phyloP scores from a whole-genome alignment of 139 green algal genomes.

The Cymbomonas tetramitiformis region DNA sequence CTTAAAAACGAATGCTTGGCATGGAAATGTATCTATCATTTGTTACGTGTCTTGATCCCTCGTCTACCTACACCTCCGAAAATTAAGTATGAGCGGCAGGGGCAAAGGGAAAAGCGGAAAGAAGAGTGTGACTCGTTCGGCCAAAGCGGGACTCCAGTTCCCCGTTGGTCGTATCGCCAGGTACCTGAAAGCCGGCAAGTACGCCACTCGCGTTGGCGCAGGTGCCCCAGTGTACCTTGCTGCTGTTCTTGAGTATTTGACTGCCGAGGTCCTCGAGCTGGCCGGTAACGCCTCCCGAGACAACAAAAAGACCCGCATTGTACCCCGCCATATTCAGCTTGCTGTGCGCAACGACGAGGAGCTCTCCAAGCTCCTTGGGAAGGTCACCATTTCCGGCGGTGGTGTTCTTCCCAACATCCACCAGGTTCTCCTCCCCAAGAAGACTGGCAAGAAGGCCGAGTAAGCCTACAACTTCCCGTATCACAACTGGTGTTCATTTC shows the following conservation, averaged over 20 bases:
- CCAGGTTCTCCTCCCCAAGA: constrained; percentile 73
- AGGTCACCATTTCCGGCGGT: constrained; percentile 61
- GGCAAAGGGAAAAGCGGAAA: constrained; percentile 56
- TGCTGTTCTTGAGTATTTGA: constrained; percentile 72
- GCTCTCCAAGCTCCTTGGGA: constrained; percentile 46
- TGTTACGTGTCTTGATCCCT: too few species aligned
- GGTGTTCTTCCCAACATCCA: constrained; percentile 81
- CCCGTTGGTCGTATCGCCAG: constrained; percentile 64
- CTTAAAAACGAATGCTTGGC: too few species aligned
- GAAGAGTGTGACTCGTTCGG: constrained; percentile 56
- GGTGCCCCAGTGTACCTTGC: constrained; percentile 58
- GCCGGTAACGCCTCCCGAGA: constrained; percentile 53
- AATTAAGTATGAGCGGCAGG: constrained; percentile 57
- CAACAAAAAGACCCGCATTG: constrained; percentile 72
- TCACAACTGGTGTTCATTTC: too few species aligned
- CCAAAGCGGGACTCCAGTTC: constrained; percentile 82
- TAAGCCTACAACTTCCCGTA: too few species aligned
- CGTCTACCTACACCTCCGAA: too few species aligned
- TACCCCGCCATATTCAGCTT: constrained; percentile 43
- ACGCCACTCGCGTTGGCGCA: constrained; percentile 47
- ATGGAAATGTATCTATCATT: too few species aligned
- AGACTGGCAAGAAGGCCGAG: too few species aligned
- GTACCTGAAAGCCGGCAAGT: constrained; percentile 61
- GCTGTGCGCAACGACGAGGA: constrained; percentile 45
- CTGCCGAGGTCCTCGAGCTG: constrained; percentile 60